Base-by-base conservation (phyloP, 192 early-diverging fungal species). In the Chytriomyces sp. region DNA sequence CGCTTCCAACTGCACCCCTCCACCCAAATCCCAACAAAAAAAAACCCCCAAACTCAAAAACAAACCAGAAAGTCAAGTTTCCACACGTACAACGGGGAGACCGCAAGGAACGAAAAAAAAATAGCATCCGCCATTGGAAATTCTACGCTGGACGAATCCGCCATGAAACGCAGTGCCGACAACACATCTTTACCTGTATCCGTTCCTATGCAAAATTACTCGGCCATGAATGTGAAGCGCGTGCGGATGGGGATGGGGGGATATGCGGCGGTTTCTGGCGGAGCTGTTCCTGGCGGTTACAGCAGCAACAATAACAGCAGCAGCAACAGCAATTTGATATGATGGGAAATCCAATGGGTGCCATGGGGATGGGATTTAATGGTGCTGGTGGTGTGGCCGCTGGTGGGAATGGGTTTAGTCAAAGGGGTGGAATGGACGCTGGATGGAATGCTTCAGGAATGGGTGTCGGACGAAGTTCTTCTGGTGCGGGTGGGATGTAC, bases 191-290 rank as follows among this genome's bases (percentile, higher is more conserved):
- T 35, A 35, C 35, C 35, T 4, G 35, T 35, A 35, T 35, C 35
- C 35, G 35, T 35, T 35, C 35, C 35, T 35, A 35, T 35, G 35
- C 35, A 35, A 35, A 35, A 35, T 35, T 35, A 35, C 35, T 35
- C 35, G 35, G 35, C 35, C 35, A 35, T 35, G 35, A 35, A 67
- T 45, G 13, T 13, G 16, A 69, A 69, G 11, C 68, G 68, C 23
- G 46, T 67, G 66, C 47, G 68, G 24, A 69, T 69, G 68, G 68
- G 68, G 26, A 47, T 47, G n/a, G 45, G 26, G n/a, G 53, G n/a
- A 50, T 28, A 28, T 13, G 46, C 10, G 26, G 5, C 13, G 46
- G 62, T 26, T 28, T 28, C 44, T 16, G 16, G 13, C 66, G 66
- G 16, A 67, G 16, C 45, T 16, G 28, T 11, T 24, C 10, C 62